phyloP scores from a whole-genome alignment of 192 early-diverging fungal genomes.

The Piromyces finnis region DNA sequence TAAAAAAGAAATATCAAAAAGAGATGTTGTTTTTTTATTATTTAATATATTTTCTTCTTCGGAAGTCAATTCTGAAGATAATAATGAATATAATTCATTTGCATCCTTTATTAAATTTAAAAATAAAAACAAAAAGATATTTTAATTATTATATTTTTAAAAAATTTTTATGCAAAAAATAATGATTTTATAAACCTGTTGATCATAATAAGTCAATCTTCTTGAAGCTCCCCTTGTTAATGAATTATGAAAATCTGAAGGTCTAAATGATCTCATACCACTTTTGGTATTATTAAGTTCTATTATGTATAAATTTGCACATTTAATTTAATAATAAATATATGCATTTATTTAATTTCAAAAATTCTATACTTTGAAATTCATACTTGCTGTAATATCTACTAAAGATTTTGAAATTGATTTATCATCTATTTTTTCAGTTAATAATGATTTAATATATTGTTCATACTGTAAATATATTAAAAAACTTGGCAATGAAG shows the following conservation, averaged over 20 bases:
- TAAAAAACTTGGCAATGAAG: constrained; percentile 14
- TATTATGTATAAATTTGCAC: background rate
- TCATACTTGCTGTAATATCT: background rate
- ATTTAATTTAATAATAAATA: too few species aligned
- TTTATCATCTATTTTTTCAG: background rate
- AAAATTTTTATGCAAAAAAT: too few species aligned
- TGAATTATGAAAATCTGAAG: constrained; percentile 8
- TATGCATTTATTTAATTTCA: too few species aligned
- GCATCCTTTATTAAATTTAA: background rate
- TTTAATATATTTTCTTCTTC: background rate
- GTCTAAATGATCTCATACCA: constrained; percentile 3
- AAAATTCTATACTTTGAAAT: too few species aligned
- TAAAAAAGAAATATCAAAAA: background rate
- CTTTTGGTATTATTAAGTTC: background rate
- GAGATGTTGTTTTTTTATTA: background rate
- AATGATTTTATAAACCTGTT: constrained; percentile 5
- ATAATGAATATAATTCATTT: background rate
- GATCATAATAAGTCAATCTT: constrained; percentile 18
- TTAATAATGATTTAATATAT: background rate
- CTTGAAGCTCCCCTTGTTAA: constrained; percentile 4
- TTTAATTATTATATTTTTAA: too few species aligned
- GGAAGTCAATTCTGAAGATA: background rate
- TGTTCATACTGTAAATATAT: constrained; percentile 5
- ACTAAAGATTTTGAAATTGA: background rate
- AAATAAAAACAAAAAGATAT: too few species aligned